Base-by-base conservation (phyloP, 495 filamentous ascomycete genomes). In the Talaromyces adpressus region DNA sequence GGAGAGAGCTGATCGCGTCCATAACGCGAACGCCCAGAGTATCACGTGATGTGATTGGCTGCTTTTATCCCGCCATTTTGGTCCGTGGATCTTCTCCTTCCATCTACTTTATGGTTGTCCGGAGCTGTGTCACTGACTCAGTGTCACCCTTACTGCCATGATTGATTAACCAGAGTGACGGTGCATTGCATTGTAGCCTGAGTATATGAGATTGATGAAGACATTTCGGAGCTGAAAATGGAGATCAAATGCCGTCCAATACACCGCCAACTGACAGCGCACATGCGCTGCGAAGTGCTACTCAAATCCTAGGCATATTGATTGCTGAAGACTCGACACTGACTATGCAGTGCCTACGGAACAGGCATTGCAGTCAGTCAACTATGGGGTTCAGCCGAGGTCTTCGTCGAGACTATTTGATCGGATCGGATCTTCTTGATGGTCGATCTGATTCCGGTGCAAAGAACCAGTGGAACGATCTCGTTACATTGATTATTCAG, bases 1-100 rank as follows among this genome's bases (percentile, higher is more conserved):
- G 22, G 14, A 29, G 51, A 7, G 11, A 16, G 20, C 20, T 53
- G 22, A 25, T 23, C 52, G 45, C 45, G 45, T 49, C 45, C 4
- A 20, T 20, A 23, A 56, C 12, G 27, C 52, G n/a, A 56, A 12
- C 20, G 36, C 12, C 14, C 12, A 16, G 36, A 9, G 27, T 23
- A 56, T 56, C 52, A 56, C 52, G 27, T 27, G 52, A 56, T 56
- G 22, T 54, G 52, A 23, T 54, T 54, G 52, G 41, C n/a, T 27
- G 0, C 6, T 11, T 27, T 3, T n/a, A 7, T 29, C 52, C 27
- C 52, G 16, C 27, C 52, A 16, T 16, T 56, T 30, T 7, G 29
- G 29, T 30, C 27, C 27, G 27, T 8, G 16, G 25, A 20, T 54
- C 51, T 14, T 14, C 11, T 25, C 52, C 52, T 29, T 56, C 36